These are phyloP conservation scores for Cynara cardunculus DNA, from an alignment of 129 eudicot species.

Conservation along the genomic window DNA sequence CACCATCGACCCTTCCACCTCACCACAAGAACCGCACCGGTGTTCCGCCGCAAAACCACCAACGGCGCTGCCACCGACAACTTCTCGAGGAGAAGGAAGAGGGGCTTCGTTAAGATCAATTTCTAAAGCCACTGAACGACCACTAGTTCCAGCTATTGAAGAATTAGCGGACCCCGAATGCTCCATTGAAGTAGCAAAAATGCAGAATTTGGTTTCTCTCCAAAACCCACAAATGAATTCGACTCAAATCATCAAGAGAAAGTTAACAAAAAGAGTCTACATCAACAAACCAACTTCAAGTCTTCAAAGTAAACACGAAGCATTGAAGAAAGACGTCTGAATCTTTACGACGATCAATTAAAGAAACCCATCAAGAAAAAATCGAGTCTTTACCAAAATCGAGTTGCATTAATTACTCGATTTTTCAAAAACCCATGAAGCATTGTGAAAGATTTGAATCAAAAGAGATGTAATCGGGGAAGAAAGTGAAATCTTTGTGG, in stretches of 20 bases:
- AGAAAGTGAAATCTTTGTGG: constrained; percentile 9
- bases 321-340: background rate
- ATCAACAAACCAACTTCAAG: too few relatives aligned
- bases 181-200: background rate
- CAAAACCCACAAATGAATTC: constrained; percentile 7
- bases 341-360: constrained; percentile 4
- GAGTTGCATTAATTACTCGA: background rate
- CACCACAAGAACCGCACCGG: constrained; percentile 35
- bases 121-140: constrained; percentile 28
- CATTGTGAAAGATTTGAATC: background rate
- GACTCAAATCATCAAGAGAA: background rate
- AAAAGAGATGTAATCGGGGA: background rate
- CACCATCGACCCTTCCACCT: constrained; percentile 28
- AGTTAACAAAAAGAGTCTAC: too few relatives aligned
- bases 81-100: constrained; percentile 44
- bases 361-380: background rate
- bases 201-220: background rate
- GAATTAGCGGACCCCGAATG: constrained; percentile 18
- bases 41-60: constrained; percentile 15
- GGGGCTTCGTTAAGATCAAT: constrained; percentile 40
- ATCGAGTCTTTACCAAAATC: constrained; percentile 4
- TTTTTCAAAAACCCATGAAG: background rate
- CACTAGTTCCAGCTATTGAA: constrained; percentile 31
- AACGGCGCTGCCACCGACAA: constrained; percentile 4
- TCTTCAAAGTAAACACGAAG: background rate